Percentiles rank a stretch among this genome's conserved stretches.
These are phyloP conservation scores for Nannizzia gypsea DNA, from an alignment of 2,329 filamentous ascomycete genomes.

Conservation along the genomic window DNA sequence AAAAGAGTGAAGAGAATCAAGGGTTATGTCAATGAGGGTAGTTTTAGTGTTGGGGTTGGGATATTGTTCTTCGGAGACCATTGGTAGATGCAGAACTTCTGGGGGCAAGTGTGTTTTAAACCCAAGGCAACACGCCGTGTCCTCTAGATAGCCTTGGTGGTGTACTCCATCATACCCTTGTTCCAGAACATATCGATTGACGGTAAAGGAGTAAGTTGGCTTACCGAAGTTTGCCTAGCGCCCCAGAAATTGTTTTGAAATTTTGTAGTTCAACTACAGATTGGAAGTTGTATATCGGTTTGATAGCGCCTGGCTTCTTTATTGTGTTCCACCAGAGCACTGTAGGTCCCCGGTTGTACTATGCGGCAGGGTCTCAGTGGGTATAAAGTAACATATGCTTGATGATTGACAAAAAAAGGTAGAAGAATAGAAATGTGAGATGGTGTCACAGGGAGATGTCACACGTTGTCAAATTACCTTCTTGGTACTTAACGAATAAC, in stretches of 20 bases:
- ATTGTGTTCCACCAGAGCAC: conserved; percentile 21
- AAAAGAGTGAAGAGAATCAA: not conserved
- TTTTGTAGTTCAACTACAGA: conserved; percentile 5
- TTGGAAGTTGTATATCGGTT: conserved; percentile 13
- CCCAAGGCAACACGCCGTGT: not conserved
- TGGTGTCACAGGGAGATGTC: conserved; percentile 3
- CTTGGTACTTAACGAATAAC: not conserved
- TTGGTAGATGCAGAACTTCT: not conserved
- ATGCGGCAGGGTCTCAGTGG: conserved; percentile 14
- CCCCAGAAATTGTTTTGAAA: conserved; percentile 10
- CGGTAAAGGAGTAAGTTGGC: not conserved
- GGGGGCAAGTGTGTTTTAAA: conserved; percentile 2
- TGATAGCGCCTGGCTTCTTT: conserved; percentile 18
- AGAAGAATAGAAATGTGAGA: too few species aligned
- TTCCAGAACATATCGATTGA: conserved; percentile 5
- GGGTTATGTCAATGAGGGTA: not conserved
- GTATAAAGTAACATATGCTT: not conserved
- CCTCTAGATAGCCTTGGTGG: not conserved
- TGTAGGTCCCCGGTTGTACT: conserved; percentile 25
- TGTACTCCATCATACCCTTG: not conserved
- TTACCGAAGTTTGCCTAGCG: conserved; percentile 7
- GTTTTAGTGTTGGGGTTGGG: not conserved
- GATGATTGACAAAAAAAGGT: not conserved
- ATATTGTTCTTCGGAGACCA: not conserved
- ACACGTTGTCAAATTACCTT: conserved; percentile 1